Percentiles rank a stretch among this genome's conserved stretches.
These are phyloP conservation scores for Naganishia onofrii DNA, from an alignment of 768 basidiomycete genomes.

Conservation along the genomic window DNA sequence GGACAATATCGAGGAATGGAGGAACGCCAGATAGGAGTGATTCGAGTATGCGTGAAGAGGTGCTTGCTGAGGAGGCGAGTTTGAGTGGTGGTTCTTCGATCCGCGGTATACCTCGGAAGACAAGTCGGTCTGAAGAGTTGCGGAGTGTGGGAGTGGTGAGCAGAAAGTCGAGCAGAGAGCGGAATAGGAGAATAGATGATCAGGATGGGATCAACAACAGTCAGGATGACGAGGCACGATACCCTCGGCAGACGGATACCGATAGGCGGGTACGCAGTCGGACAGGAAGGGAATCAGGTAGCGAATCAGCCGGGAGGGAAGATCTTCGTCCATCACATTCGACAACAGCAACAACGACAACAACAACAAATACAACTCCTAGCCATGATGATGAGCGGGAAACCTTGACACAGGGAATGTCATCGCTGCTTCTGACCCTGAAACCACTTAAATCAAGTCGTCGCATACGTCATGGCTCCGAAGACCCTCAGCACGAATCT, in stretches of 20 bases:
- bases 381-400: background rate
- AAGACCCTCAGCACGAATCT: background rate
- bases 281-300: background rate
- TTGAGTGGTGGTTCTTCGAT: background rate
- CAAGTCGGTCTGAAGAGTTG: background rate
- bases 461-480: background rate
- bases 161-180: background rate
- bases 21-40: background rate
- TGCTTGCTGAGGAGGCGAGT: background rate
- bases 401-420: background rate
- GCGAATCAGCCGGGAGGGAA: background rate
- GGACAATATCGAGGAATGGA: background rate
- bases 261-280: background rate
- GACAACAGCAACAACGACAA: background rate
- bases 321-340: background rate
- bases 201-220: background rate
- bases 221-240: background rate
- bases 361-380: background rate
- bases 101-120: background rate
- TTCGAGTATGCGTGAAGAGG: background rate
- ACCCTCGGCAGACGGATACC: background rate
- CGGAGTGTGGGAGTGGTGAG: background rate
- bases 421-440: background rate
- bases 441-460: constrained; percentile 10
- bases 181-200: background rate